Evolutionary conservation across 2,329 filamentous ascomycete genomes (phyloP).

Genomic region (Ceratocystis variospora): DNA sequence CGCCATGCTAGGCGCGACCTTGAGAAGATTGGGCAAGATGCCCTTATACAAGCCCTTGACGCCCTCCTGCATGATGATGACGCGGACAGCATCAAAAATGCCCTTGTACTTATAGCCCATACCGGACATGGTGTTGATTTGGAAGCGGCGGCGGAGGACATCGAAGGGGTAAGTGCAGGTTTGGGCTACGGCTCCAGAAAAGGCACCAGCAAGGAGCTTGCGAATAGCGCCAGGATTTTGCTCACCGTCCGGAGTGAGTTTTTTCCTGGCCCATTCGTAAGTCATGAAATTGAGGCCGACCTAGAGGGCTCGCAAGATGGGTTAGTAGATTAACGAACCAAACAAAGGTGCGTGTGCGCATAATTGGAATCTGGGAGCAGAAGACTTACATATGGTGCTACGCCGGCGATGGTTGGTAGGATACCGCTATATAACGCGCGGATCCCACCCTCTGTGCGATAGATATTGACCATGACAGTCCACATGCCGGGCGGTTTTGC

Average conservation of each 20-base stretch:
- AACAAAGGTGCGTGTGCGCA: not conserved
- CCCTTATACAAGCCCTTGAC: slow-evolving; percentile 83
- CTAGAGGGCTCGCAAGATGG: slow-evolving; percentile 29
- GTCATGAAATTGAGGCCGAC: slow-evolving; percentile 98
- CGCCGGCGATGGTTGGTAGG: slow-evolving; percentile 81
- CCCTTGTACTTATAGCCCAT: slow-evolving; percentile 94
- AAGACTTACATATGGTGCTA: slow-evolving; percentile 69
- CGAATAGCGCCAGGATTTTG: slow-evolving; percentile 64
- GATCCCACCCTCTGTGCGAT: slow-evolving; percentile 77
- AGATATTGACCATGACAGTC: slow-evolving; percentile 68
- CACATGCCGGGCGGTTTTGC: slow-evolving; percentile 83
- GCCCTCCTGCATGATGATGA: slow-evolving; percentile 76
- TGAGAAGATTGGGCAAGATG: slow-evolving; percentile 85
- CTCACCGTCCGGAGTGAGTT: slow-evolving; percentile 76
- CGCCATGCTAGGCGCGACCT: slow-evolving; percentile 96
- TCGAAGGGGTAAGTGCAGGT: slow-evolving; percentile 99
- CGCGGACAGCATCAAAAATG: slow-evolving; percentile 65
- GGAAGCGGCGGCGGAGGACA: slow-evolving; percentile 82
- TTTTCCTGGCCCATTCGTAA: slow-evolving; percentile 76
- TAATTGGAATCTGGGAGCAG: not conserved
- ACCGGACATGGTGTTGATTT: slow-evolving; percentile 98
- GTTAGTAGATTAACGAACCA: not conserved
- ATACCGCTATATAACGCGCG: slow-evolving; percentile 86
- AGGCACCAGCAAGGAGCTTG: slow-evolving; percentile 77
- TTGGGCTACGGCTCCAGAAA: slow-evolving; percentile 92